These are phyloP conservation scores for Lactuca saligna DNA, from an alignment of 129 eudicot genomes.

Conservation along the genomic window DNA sequence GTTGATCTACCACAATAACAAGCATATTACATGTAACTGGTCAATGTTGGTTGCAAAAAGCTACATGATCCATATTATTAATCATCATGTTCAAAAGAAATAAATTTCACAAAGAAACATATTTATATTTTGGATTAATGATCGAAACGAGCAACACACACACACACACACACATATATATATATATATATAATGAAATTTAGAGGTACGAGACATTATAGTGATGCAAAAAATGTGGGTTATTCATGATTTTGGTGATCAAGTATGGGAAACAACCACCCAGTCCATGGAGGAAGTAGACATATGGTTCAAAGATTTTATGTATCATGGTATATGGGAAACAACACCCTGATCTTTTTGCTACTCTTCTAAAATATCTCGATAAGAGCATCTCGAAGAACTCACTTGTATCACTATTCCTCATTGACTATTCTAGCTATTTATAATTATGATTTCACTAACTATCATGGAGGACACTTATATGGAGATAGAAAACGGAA, in stretches of 20 bases:
- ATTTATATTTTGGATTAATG: background rate
- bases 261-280: constrained; percentile 36
- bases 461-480: too few species aligned
- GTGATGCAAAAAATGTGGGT: constrained; percentile 25
- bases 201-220: too few species aligned
- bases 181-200: background rate
- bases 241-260: constrained; percentile 32
- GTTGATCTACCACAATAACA: background rate
- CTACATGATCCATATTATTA: constrained; percentile 13
- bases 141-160: too few species aligned
- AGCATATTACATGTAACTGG: constrained; percentile 10
- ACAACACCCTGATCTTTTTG: too few species aligned
- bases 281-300: background rate
- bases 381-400: too few species aligned
- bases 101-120: too few species aligned
- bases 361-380: too few species aligned
- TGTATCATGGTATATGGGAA: constrained; percentile 17
- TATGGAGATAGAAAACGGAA: too few species aligned
- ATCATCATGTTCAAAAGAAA: constrained; percentile 23
- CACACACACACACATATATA: too few species aligned
- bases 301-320: constrained; percentile 21
- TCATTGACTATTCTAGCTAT: too few species aligned
- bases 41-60: background rate
- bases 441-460: too few species aligned
- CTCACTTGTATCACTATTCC: too few species aligned